Evolutionary conservation across 805 yeast genomes (phyloP).

Genomic region (Candida suzukii): DNA sequence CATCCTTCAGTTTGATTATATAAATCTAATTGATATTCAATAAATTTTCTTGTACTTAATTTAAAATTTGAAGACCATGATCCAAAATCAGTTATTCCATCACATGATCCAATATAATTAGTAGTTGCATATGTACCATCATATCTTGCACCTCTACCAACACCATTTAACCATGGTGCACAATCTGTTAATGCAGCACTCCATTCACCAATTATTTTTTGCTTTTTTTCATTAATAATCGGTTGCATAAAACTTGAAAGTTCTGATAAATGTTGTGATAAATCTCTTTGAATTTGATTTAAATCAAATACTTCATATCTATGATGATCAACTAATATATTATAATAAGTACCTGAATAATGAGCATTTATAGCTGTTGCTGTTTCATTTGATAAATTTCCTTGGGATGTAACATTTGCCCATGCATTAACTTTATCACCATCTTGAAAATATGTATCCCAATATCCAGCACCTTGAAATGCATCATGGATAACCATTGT

Average conservation of each 20-base stretch:
- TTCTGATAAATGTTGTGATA: constrained; percentile 54
- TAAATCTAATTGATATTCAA: constrained; percentile 56
- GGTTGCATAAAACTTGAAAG: constrained; percentile 45
- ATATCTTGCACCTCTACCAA: constrained; percentile 73
- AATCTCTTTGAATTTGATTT: constrained; percentile 45
- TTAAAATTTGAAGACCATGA: constrained; percentile 38
- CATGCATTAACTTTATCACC: constrained; percentile 1
- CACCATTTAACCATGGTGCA: constrained; percentile 84
- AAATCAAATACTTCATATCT: constrained; percentile 80
- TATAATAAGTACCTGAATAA: constrained; percentile 36
- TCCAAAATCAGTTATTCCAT: constrained; percentile 28
- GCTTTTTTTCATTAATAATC: constrained; percentile 32
- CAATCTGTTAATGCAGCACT: constrained; percentile 91
- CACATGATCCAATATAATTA: constrained; percentile 56
- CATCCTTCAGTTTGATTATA: constrained; percentile 45
- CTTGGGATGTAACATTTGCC: background rate
- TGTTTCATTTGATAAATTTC: background rate
- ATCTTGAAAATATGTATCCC: constrained; percentile 38
- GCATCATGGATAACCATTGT: constrained; percentile 62
- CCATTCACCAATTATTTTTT: constrained; percentile 78
- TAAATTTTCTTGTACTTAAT: constrained; percentile 40
- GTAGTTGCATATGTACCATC: constrained; percentile 47
- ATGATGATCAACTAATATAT: constrained; percentile 81
- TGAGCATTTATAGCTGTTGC: background rate
- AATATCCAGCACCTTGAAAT: constrained; percentile 46